A percentile compares a stretch with the other conserved stretches of the same genome.
Evolutionary conservation across 371 early-diverging fungal species (phyloP).

Genomic region (Dichotomocladium elegans): DNA sequence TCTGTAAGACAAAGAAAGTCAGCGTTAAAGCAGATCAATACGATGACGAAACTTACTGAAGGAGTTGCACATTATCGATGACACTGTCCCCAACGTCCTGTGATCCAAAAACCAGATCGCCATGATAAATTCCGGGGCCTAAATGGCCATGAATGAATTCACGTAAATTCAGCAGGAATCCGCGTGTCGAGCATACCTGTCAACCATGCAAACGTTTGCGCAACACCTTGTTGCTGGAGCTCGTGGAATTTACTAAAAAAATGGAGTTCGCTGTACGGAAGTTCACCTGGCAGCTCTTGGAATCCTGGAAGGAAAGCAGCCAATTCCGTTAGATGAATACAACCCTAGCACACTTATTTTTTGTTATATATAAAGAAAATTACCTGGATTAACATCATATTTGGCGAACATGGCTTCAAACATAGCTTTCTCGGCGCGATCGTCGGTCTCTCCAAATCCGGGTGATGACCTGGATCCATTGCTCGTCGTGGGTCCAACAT

Average conservation of each 20-base stretch:
- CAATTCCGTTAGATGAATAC: background rate
- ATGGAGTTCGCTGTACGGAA: conserved; percentile 54
- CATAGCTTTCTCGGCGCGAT: conserved; percentile 41
- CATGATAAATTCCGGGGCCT: conserved; percentile 81
- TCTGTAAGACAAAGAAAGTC: conserved; percentile 8
- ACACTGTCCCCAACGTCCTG: conserved; percentile 77
- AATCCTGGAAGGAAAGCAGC: conserved; percentile 57
- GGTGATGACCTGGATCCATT: conserved; percentile 17
- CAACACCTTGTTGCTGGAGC: conserved; percentile 60
- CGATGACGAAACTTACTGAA: conserved; percentile 53
- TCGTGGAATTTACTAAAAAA: conserved; percentile 68
- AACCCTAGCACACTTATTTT: background rate
- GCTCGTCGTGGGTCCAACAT: conserved; percentile 26
- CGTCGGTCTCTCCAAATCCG: conserved; percentile 21
- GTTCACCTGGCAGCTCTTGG: conserved; percentile 74
- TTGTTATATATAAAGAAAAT: background rate
- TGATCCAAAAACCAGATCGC: conserved; percentile 73
- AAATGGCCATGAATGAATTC: conserved; percentile 1
- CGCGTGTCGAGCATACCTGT: conserved; percentile 41
- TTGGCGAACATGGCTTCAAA: conserved; percentile 61
- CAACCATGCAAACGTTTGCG: conserved; percentile 76
- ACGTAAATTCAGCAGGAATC: no score
- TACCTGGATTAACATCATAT: conserved; percentile 60
- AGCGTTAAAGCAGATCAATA: background rate
- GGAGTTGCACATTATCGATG: conserved; percentile 68